Evolutionary conservation across 2,329 filamentous ascomycete genomes (phyloP).

Genomic region (Domatiomyces globalis): DNA sequence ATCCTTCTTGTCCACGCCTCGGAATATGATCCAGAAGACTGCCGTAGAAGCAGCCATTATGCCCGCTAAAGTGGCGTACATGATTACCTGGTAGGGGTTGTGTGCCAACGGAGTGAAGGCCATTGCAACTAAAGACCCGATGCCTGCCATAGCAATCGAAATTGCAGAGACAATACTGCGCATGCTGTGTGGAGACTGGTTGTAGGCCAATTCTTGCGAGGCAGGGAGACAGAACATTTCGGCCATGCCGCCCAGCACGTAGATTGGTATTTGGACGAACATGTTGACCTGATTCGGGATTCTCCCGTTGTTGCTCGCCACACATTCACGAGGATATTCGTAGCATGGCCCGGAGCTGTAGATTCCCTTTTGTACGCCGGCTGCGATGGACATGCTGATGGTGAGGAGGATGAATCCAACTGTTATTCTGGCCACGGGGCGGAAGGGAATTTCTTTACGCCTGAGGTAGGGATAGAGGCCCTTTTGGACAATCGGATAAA

Average conservation of each 20-base stretch:
- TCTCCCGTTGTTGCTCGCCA: conserved; percentile 31
- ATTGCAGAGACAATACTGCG: conserved; percentile 3
- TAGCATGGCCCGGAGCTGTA: conserved; percentile 25
- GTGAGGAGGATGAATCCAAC: conserved; percentile 53
- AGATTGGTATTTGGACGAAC: conserved; percentile 37
- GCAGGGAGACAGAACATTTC: conserved; percentile 53
- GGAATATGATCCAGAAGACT: neutral
- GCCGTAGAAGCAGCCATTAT: neutral
- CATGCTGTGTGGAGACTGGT: conserved; percentile 57
- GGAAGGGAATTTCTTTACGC: conserved; percentile 50
- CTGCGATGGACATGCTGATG: conserved; percentile 47
- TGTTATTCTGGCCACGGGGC: conserved; percentile 62
- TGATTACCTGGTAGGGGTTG: neutral
- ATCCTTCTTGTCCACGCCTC: neutral
- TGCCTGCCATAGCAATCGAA: neutral
- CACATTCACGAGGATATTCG: conserved; percentile 6
- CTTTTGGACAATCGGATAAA: conserved; percentile 57
- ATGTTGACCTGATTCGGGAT: conserved; percentile 23
- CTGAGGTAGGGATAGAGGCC: conserved; percentile 56
- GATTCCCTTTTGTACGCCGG: conserved; percentile 43
- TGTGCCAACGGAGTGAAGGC: neutral
- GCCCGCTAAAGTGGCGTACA: neutral
- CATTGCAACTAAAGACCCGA: neutral
- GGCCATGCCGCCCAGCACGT: conserved; percentile 39
- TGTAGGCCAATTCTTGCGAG: conserved; percentile 57